Evolutionary conservation across 495 filamentous ascomycete genomes (phyloP), one percentile per base, ranked within the genome.

Genomic region (Neurospora intermedia): DNA sequence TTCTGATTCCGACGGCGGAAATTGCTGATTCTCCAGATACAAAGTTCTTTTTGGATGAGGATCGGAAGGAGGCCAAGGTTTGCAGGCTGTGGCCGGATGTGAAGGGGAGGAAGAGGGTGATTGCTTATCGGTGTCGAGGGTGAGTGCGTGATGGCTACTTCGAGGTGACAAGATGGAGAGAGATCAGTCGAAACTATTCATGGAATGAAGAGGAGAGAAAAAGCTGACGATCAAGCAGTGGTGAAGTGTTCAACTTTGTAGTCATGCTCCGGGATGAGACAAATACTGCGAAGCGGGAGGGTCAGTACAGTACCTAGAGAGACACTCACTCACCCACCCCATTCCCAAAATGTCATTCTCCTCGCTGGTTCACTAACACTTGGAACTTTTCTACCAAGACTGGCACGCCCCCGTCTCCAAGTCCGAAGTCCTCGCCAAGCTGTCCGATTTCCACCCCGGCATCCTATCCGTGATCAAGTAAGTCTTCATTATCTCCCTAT

Each of bases 41-140:
- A 4, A 46, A 69, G 0, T 46, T 70, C 4, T 75, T 85, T 1
- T 73, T 81, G 13, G 73, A 82, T 46, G 75, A 4, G 10, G 73
- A 82, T 46, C 75, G 20, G 4, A 31, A 72, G 11, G 77, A 79
- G 8, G 73, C 77, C 15, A 76, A 77, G 6, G 73, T 81, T 1
- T 75, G 80, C 23, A 76, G 75, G 2, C 75, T 83, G n/a, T 72
- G 77, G 15, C 70, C 73, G 2, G 70, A 73, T 16, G 78, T 80
- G 5, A 43, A 41, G 2, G 69, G 69, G 9, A 77, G 77, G 43
- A 78, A 73, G 20, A 76, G 84, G 46, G 69, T 86, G 23, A 80
- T 87, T 3, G 72, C 78, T 43, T 87, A 88, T 72, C 81, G 81
- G 11, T 86, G 84, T 76, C 82, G 84, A 18, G 69, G 72, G 78